Percentiles rank a stretch among this genome's conserved stretches.
Evolutionary conservation across 2,329 filamentous ascomycete genomes (phyloP).

Genomic region (Ophiognomonia clavigignenti-juglandacearum): DNA sequence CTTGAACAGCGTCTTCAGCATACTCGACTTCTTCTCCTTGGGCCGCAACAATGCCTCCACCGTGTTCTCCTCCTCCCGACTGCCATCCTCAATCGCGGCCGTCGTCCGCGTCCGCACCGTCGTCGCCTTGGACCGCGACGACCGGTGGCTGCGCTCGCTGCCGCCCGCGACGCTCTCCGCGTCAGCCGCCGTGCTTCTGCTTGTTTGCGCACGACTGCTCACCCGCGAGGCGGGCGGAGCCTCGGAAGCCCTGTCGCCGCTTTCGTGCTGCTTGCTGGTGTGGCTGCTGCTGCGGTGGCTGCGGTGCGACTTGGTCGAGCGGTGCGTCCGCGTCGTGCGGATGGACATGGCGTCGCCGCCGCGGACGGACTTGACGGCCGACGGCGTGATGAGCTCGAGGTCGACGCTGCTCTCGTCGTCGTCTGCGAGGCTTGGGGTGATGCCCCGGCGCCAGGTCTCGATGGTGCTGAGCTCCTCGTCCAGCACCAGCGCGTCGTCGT

Average conservation of each 20-base stretch:
- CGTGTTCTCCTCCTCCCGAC: constrained; percentile 26
- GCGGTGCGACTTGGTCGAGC: constrained; percentile 20
- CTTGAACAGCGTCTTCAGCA: constrained; percentile 56
- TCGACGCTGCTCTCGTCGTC: constrained; percentile 34
- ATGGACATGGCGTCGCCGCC: constrained; percentile 22
- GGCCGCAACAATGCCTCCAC: constrained; percentile 38
- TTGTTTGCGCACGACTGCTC: constrained; percentile 24
- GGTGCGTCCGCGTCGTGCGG: constrained; percentile 34
- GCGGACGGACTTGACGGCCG: constrained; percentile 43
- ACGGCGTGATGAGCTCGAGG: constrained; percentile 51
- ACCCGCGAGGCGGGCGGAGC: constrained; percentile 24
- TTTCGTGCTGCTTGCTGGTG: constrained; percentile 13
- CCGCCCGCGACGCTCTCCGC: constrained; percentile 25
- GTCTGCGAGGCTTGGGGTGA: constrained; percentile 40
- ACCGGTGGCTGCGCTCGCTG: constrained; percentile 24
- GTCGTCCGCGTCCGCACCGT: constrained; percentile 24
- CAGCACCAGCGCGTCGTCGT: constrained; percentile 53
- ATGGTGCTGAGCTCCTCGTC: constrained; percentile 55
- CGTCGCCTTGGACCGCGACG: constrained; percentile 28
- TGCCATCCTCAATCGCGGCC: constrained; percentile 31
- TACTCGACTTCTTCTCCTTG: constrained; percentile 42
- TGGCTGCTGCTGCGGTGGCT: constrained; percentile 16
- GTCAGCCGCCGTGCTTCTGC: constrained; percentile 12
- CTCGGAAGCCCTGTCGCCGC: constrained; percentile 14
- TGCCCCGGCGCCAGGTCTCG: constrained; percentile 55